Conservation (phyloP, 202 grass and related monocot genomes). For the Bolboschoenoplectus hybrid region DNA sequence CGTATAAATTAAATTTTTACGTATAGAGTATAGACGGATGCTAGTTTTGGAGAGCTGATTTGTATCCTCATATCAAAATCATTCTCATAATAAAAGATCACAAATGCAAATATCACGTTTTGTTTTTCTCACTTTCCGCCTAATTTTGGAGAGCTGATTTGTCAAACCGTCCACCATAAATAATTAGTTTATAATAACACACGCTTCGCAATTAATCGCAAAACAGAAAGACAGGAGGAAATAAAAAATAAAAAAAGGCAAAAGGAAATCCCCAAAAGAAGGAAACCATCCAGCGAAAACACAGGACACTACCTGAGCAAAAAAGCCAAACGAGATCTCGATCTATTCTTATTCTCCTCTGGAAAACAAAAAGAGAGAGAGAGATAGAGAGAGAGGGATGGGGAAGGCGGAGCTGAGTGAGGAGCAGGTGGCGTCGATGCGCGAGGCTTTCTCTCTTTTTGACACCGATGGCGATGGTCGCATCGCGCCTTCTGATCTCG, state of each 20-base stretch:
- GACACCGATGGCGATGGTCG: slow-evolving; percentile 54
- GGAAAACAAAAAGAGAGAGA: not conserved
- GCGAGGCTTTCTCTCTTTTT: slow-evolving; percentile 60
- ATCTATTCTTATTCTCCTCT: not conserved
- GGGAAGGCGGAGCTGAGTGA: slow-evolving; percentile 49
- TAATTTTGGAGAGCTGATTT: slow-evolving; percentile 5
- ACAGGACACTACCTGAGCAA: not conserved
- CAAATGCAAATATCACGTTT: not conserved
- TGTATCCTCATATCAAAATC: not conserved
- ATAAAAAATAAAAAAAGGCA: not conserved
- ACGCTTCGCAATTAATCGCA: not conserved
- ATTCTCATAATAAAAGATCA: not conserved
- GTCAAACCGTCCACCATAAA: slow-evolving; percentile 24
- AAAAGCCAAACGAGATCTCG: slow-evolving; percentile 33
- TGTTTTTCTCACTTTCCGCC: not conserved
- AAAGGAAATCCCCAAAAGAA: not conserved
- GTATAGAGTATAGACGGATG: too few relatives aligned
- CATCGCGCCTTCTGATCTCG: slow-evolving; percentile 51
- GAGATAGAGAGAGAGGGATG: slow-evolving; percentile 29
- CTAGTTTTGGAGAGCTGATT: too few relatives aligned
- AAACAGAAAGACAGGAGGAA: slow-evolving; percentile 6
- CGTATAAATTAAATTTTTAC: too few relatives aligned
- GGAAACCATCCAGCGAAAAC: slow-evolving; percentile 19
- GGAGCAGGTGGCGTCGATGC: slow-evolving; percentile 61
- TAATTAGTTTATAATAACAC: not conserved